Conservation (phyloP, 2,329 filamentous ascomycete genomes). For the Didymella keratinophila region DNA sequence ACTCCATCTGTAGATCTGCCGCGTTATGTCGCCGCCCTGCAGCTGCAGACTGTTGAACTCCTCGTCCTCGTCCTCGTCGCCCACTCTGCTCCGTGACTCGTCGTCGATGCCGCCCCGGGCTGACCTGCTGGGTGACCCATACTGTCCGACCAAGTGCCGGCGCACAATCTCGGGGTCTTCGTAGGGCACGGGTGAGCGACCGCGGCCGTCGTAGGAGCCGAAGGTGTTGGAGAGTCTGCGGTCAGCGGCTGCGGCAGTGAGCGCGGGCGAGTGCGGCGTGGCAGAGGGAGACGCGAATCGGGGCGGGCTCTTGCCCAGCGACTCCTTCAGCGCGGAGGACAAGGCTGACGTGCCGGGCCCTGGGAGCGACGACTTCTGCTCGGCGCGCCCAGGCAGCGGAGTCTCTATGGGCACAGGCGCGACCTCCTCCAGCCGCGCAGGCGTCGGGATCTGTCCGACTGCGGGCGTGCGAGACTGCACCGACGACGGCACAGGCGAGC, state of each 20-base stretch:
- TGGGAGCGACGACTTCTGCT: slow-evolving; percentile 65
- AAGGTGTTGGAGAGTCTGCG: slow-evolving; percentile 74
- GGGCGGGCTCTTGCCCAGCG: slow-evolving; percentile 73
- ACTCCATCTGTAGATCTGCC: slow-evolving; percentile 96
- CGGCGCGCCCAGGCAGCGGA: slow-evolving; percentile 70
- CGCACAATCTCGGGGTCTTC: slow-evolving; percentile 93
- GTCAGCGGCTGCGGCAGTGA: slow-evolving; percentile 53
- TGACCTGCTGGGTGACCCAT: slow-evolving; percentile 49
- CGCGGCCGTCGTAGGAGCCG: slow-evolving; percentile 81
- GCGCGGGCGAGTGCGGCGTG: slow-evolving; percentile 64
- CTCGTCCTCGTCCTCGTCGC: slow-evolving; percentile 58
- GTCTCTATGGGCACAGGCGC: slow-evolving; percentile 55
- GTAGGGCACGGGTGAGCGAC: slow-evolving; percentile 66
- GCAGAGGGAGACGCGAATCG: slow-evolving; percentile 67
- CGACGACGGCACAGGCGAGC: slow-evolving; percentile 63
- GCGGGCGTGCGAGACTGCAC: slow-evolving; percentile 54
- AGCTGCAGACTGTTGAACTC: slow-evolving; percentile 93
- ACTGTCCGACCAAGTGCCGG: slow-evolving; percentile 75
- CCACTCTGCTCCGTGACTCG: slow-evolving; percentile 55
- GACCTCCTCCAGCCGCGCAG: slow-evolving; percentile 55
- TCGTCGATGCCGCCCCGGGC: slow-evolving; percentile 39
- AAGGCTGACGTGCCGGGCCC: slow-evolving; percentile 88
- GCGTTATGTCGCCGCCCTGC: slow-evolving; percentile 92
- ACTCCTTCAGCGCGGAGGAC: slow-evolving; percentile 83
- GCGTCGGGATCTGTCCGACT: slow-evolving; percentile 60